phyloP scores from a whole-genome alignment of 345 rosid species.

The Gynandropsis gynandra region DNA sequence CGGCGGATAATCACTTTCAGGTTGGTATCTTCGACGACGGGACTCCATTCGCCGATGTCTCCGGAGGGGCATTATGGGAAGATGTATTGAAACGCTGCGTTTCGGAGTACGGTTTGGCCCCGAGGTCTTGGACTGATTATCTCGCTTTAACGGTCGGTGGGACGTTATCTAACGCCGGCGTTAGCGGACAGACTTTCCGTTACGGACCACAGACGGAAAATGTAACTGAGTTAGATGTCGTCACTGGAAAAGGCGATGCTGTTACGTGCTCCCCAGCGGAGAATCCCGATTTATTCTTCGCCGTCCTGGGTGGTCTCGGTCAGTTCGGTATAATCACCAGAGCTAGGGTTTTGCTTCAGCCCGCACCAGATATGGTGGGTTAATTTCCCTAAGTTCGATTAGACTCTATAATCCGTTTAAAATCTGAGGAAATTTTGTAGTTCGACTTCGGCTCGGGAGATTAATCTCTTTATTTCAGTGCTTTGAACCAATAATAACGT shows the following conservation, averaged over 20 bases:
- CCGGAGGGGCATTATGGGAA: slow-evolving; percentile 98
- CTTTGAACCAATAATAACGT: too few relatives aligned
- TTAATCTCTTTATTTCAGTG: too few relatives aligned
- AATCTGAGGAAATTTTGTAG: not conserved
- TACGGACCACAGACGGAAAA: slow-evolving; percentile 80
- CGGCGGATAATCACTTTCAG: slow-evolving; percentile 40
- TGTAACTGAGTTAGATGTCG: slow-evolving; percentile 85
- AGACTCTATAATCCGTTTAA: not conserved
- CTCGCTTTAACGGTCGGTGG: slow-evolving; percentile 85
- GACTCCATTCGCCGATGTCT: slow-evolving; percentile 39
- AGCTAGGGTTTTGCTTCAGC: slow-evolving; percentile 61
- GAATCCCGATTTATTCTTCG: slow-evolving; percentile 64
- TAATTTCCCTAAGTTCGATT: not conserved
- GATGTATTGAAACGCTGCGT: slow-evolving; percentile 63
- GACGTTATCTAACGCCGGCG: slow-evolving; percentile 90
- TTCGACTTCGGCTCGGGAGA: not conserved
- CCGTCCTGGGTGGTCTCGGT: slow-evolving; percentile 79
- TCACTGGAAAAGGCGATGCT: slow-evolving; percentile 68
- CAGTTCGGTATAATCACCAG: slow-evolving; percentile 88
- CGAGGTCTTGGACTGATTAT: slow-evolving; percentile 92
- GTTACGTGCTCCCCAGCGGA: slow-evolving; percentile 47
- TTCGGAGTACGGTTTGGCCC: slow-evolving; percentile 46
- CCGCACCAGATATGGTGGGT: slow-evolving; percentile 75
- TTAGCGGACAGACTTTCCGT: slow-evolving; percentile 93
- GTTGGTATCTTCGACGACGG: slow-evolving; percentile 20